Conservation (phyloP, 345 rosid genomes). For the Eucalyptus paniculata region DNA sequence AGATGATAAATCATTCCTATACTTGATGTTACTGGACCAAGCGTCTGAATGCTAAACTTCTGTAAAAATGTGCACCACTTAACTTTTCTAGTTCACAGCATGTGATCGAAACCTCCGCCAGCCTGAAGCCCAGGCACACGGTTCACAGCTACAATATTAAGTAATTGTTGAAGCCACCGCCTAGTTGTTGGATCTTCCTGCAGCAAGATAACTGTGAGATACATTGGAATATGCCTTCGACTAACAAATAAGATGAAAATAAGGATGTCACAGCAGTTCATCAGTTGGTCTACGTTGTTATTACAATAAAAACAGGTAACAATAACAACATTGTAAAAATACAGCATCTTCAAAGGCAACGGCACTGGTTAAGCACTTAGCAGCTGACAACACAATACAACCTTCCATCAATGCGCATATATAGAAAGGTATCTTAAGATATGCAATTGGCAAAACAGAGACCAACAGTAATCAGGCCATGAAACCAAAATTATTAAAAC, state of each 20-base stretch:
- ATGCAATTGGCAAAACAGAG: neutral
- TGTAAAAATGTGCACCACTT: neutral
- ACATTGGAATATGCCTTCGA: neutral
- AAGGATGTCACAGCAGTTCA: neutral
- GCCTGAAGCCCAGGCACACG: conserved; percentile 61
- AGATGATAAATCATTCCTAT: neutral
- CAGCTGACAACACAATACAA: neutral
- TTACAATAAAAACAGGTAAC: neutral
- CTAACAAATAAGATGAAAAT: neutral
- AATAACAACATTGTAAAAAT: neutral
- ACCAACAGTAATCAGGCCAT: neutral
- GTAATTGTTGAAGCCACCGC: conserved; percentile 94
- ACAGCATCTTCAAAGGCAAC: neutral
- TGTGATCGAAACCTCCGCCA: conserved; percentile 80
- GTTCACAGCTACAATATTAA: conserved; percentile 64
- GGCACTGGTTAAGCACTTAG: neutral
- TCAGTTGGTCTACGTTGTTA: neutral
- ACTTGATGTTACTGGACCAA: neutral
- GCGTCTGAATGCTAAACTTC: neutral
- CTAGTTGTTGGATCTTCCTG: conserved; percentile 97
- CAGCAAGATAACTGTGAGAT: neutral
- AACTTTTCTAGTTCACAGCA: conserved; percentile 41
- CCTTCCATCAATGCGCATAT: neutral
- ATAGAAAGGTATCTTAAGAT: neutral
- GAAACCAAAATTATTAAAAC: neutral